Base-by-base conservation (phyloP, 345 rosid species). In the Citrus sp. region DNA sequence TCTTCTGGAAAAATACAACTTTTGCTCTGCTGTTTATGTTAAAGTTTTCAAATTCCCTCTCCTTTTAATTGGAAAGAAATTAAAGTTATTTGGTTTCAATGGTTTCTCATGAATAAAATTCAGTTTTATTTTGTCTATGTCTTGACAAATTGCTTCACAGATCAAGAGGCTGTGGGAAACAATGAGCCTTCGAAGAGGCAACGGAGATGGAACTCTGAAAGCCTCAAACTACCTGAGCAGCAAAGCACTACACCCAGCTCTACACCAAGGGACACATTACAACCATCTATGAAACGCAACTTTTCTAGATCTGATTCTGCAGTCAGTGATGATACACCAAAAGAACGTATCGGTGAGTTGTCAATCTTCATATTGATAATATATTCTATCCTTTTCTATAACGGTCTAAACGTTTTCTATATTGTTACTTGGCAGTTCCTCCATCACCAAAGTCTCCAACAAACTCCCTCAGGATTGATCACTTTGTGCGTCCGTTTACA, bases 401-500 rank as follows among this genome's bases (percentile, higher is more conserved):
- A 42, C 42, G 38, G 49, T 67, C 71, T 83, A 2, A 78, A 19
- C 4, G 12, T 7, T 38, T 68, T 73, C 59, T 74, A 54, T 68
- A 71, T 79, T 79, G 46, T 59, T 73, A 49, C 56, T 73, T 78
- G 78, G 72, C 92, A 97, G 99, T 97, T 86, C 98, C 96, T 25
- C 97, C 91, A 25, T 87, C 99, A 27, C 94, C 90, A 67, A 93
- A 87, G 56, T 84, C 92, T 83, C 88, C 93, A 12, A 94, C 98
- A 9, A 88, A 87, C 76, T 91, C 98, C 68, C 96, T 97, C 78
- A 90, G 89, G 83, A 88, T 97, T 68, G 98, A 97, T 85, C 89
- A 82, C 49, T 97, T 97, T 87, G 79, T 97, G 74, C 97, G 99
- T 71, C 99, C 99, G 25, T 97, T 97, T 74, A 97, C 99, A 9